Conservation (phyloP, 2,329 filamentous ascomycete species). For the Exophiala mesophila region DNA sequence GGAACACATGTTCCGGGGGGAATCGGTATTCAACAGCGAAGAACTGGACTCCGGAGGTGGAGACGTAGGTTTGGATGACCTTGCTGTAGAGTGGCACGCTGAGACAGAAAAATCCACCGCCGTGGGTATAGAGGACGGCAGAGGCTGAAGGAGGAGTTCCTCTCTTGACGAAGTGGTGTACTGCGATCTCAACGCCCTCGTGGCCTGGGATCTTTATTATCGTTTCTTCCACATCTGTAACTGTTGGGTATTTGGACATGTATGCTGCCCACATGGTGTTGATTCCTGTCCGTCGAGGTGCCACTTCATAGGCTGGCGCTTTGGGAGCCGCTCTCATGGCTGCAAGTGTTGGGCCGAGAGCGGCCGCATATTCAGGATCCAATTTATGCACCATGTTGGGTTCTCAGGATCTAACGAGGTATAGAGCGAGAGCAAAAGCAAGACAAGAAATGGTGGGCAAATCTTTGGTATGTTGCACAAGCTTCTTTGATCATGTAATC, state of each 20-base stretch:
- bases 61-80: slow-evolving; percentile 15
- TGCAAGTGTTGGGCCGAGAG: not conserved
- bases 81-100: slow-evolving; percentile 17
- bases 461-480: too few species aligned
- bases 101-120: slow-evolving; percentile 27
- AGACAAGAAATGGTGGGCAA: too few species aligned
- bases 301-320: not conserved
- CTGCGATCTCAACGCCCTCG: slow-evolving; percentile 8
- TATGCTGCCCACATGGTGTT: slow-evolving; percentile 5
- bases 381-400: not conserved
- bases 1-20: slow-evolving; percentile 37
- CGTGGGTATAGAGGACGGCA: slow-evolving; percentile 27
- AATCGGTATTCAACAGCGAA: slow-evolving; percentile 44
- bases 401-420: too few species aligned
- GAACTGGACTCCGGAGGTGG: slow-evolving; percentile 29
- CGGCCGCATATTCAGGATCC: not conserved
- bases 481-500: too few species aligned
- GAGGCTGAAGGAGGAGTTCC: slow-evolving; percentile 3
- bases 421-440: too few species aligned
- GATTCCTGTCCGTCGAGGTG: slow-evolving; percentile 1
- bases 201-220: slow-evolving; percentile 2
- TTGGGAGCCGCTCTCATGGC: not conserved
- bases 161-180: slow-evolving; percentile 8
- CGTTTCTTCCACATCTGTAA: slow-evolving; percentile 8
- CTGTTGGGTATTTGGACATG: slow-evolving; percentile 5